Evolutionary conservation across 306 rosid genomes (phyloP).

Genomic region (Erythrophleum fordii): DNA sequence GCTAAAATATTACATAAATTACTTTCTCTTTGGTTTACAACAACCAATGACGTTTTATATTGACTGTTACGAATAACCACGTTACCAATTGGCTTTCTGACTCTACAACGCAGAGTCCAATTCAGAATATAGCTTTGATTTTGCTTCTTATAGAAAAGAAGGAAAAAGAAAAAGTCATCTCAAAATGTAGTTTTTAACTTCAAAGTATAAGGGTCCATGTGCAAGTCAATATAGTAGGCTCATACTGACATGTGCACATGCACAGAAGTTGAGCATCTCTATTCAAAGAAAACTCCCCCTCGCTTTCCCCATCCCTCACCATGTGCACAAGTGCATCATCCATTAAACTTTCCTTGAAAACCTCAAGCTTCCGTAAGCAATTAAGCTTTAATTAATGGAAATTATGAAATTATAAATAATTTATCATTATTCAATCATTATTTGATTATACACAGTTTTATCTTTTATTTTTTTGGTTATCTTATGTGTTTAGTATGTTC

Average conservation of each 20-base stretch:
- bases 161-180: background rate
- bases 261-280: conserved; percentile 23
- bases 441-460: background rate
- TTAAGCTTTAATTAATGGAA: background rate
- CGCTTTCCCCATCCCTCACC: conserved; percentile 28
- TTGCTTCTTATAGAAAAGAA: background rate
- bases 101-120: background rate
- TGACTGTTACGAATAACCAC: background rate
- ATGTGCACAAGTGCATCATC: conserved; percentile 41
- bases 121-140: background rate
- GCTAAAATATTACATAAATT: background rate
- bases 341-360: background rate
- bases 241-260: conserved; percentile 39
- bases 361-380: conserved; percentile 22
- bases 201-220: conserved; percentile 9
- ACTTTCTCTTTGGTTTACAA: background rate
- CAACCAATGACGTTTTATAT: background rate
- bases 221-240: conserved; percentile 31
- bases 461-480: background rate
- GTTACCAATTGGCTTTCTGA: background rate
- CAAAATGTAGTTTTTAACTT: conserved; percentile 9
- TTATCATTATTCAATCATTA: background rate
- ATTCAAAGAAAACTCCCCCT: conserved; percentile 22
- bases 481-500: background rate
- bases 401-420: background rate